Percentiles rank a stretch among this genome's conserved stretches.
phyloP scores from a whole-genome alignment of 345 rosid species.

The Viola odorata region DNA sequence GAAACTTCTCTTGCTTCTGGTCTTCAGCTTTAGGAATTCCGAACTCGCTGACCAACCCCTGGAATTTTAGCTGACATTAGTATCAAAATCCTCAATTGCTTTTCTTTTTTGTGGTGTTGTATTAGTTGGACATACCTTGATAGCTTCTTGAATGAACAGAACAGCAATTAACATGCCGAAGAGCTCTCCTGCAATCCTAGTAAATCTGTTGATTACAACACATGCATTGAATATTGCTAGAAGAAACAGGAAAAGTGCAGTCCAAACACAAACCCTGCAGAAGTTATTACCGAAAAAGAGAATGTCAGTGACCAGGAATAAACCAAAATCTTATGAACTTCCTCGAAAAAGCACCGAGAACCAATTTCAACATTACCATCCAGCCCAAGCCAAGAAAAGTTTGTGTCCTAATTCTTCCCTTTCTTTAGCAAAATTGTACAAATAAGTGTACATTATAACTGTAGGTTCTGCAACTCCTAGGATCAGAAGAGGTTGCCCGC shows the following conservation, averaged over 20 bases:
- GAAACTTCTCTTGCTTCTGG: constrained; percentile 34
- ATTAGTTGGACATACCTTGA: constrained; percentile 37
- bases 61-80: not conserved
- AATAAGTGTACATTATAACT: constrained; percentile 67
- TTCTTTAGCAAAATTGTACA: constrained; percentile 64
- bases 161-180: constrained; percentile 81
- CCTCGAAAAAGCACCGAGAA: too few relatives aligned
- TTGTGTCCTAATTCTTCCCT: constrained; percentile 52
- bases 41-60: constrained; percentile 75
- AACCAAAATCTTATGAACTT: not conserved
- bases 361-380: constrained; percentile 39
- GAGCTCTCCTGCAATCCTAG: constrained; percentile 76
- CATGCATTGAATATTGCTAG: constrained; percentile 60
- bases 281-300: not conserved
- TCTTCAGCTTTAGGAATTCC: constrained; percentile 41
- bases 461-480: constrained; percentile 92
- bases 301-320: too few relatives aligned
- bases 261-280: constrained; percentile 89
- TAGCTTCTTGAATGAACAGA: constrained; percentile 78
- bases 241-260: constrained; percentile 62
- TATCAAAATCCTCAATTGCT: not conserved
- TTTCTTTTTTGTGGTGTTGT: not conserved
- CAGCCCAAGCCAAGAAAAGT: constrained; percentile 81
- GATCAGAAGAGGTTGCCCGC: constrained; percentile 77
- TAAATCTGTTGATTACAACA: constrained; percentile 62